These are phyloP conservation scores for Colletotrichum melonis DNA, from an alignment of 2,329 filamentous ascomycete species.

Conservation along the genomic window DNA sequence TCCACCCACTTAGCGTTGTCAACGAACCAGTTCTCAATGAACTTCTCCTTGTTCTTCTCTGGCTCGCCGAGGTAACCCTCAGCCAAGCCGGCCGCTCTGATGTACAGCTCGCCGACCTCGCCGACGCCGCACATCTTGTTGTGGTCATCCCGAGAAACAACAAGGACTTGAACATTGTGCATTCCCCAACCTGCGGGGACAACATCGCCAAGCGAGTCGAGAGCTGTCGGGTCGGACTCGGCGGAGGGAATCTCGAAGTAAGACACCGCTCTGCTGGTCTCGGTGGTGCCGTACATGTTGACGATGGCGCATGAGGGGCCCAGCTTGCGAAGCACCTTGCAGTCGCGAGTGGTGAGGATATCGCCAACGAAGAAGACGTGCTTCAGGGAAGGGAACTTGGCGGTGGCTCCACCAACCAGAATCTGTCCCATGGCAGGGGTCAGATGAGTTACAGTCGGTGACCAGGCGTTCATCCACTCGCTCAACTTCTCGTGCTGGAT, in stretches of 20 bases:
- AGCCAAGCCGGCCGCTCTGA: conserved; percentile 85
- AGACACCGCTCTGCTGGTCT: conserved; percentile 83
- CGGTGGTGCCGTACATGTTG: conserved; percentile 91
- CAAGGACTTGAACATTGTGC: conserved; percentile 87
- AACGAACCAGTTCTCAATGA: conserved; percentile 88
- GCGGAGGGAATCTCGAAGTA: conserved; percentile 82
- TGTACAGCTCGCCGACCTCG: conserved; percentile 85
- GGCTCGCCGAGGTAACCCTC: conserved; percentile 60
- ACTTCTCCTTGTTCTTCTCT: conserved; percentile 74
- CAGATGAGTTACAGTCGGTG: conserved; percentile 84
- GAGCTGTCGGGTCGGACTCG: conserved; percentile 65
- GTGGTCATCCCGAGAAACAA: conserved; percentile 77
- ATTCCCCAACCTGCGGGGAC: conserved; percentile 90
- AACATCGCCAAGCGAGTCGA: conserved; percentile 66
- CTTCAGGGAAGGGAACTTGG: conserved; percentile 81
- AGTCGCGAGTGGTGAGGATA: conserved; percentile 86
- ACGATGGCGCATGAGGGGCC: conserved; percentile 81
- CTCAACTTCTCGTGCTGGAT: conserved; percentile 88
- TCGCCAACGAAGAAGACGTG: conserved; percentile 93
- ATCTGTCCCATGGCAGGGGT: conserved; percentile 98
- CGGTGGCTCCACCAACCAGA: conserved; percentile 83
- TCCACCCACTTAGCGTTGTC: conserved; percentile 77
- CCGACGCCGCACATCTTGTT: conserved; percentile 81
- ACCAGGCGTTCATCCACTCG: conserved; percentile 86
- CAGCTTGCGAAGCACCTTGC: conserved; percentile 78